Conservation (phyloP, 768 basidiomycete species). For the Leccinum imitatum region DNA sequence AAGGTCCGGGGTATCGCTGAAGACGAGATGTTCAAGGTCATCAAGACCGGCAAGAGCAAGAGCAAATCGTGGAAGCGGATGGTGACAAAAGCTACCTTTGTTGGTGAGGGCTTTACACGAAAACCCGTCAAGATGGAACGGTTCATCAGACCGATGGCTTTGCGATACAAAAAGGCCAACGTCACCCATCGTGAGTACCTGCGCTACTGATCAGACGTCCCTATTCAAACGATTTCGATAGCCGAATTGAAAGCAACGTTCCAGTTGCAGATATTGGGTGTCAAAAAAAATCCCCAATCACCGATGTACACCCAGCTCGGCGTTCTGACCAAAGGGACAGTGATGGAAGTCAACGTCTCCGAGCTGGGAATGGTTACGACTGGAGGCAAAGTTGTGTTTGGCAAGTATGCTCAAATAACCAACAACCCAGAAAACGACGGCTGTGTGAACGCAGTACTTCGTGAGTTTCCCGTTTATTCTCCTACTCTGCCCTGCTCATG, state of each 20-base stretch:
- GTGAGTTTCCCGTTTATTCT: constrained; percentile 46
- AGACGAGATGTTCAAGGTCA: constrained; percentile 99
- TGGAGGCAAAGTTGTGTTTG: constrained; percentile 92
- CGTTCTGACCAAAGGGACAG: constrained; percentile 96
- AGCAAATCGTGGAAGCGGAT: constrained; percentile 98
- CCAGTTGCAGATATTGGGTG: constrained; percentile 95
- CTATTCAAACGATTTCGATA: constrained; percentile 31
- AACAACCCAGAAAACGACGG: constrained; percentile 97
- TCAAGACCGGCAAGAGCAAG: constrained; percentile 97
- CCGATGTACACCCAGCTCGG: constrained; percentile 97
- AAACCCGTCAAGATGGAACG: constrained; percentile 99
- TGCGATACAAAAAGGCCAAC: constrained; percentile 97
- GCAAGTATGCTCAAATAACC: constrained; percentile 91
- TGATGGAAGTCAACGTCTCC: constrained; percentile 98
- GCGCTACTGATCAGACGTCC: background rate
- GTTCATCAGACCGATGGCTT: constrained; percentile 95
- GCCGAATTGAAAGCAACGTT: constrained; percentile 98
- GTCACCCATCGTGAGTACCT: constrained; percentile 90
- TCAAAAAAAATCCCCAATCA: constrained; percentile 99
- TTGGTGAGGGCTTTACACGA: constrained; percentile 95
- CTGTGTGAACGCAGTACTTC: constrained; percentile 91
- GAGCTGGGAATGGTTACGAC: constrained; percentile 97
- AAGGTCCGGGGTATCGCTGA: constrained; percentile 98
- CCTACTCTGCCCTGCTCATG: constrained; percentile 2
- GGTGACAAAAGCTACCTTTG: constrained; percentile 99